phyloP scores from a whole-genome alignment of 1,139 yeast species.

The Diutina catenulata region DNA sequence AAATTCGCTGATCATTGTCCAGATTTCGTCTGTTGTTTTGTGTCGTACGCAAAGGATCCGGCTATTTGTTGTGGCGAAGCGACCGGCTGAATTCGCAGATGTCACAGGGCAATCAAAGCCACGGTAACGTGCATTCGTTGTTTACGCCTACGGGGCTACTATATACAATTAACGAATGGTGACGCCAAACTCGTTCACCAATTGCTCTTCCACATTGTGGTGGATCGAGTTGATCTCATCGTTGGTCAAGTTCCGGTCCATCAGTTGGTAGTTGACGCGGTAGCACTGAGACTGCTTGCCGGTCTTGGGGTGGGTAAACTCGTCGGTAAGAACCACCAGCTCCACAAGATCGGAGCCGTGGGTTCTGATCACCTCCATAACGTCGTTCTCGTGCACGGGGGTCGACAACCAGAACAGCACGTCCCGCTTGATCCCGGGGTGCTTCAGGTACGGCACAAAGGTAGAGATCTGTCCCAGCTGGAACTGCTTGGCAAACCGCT shows the following conservation, averaged over 20 bases:
- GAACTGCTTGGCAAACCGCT: constrained; percentile 68
- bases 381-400: constrained; percentile 68
- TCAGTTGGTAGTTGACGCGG: constrained; percentile 84
- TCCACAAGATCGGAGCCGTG: constrained; percentile 85
- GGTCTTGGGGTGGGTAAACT: constrained; percentile 77
- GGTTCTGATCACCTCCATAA: constrained; percentile 84
- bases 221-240: constrained; percentile 69
- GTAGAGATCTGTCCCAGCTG: constrained; percentile 48
- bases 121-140: too few relatives aligned
- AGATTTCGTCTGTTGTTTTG: too few relatives aligned
- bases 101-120: too few relatives aligned
- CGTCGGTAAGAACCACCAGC: constrained; percentile 69
- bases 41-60: too few relatives aligned
- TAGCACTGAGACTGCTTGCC: constrained; percentile 71
- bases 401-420: constrained; percentile 74
- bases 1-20: too few relatives aligned
- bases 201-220: constrained; percentile 42
- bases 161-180: constrained; percentile 33
- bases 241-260: constrained; percentile 86
- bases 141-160: too few relatives aligned
- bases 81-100: too few relatives aligned
- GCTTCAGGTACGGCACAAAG: constrained; percentile 83
- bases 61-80: too few relatives aligned
- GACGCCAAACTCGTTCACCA: constrained; percentile 42
- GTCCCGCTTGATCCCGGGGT: constrained; percentile 80